Percentiles rank a stretch among this genome's conserved stretches.
These are phyloP conservation scores for Colletotrichum sp. DNA, from an alignment of 2,329 filamentous ascomycete genomes.

Conservation along the genomic window DNA sequence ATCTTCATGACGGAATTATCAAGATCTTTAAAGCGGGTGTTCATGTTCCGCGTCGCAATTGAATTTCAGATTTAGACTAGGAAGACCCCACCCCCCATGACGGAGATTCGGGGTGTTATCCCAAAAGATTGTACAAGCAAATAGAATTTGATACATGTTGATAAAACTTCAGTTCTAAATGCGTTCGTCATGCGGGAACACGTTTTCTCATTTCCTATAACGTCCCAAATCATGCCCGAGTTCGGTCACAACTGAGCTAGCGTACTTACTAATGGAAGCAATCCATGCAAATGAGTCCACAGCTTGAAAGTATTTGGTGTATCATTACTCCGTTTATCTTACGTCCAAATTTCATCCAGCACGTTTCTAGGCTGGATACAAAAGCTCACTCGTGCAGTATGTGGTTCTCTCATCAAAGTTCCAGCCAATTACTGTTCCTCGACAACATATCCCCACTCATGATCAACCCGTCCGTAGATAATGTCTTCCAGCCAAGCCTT, in stretches of 20 bases:
- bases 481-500: constrained; percentile 74
- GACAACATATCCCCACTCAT: constrained; percentile 73
- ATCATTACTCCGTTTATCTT: neutral
- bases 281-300: neutral
- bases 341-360: neutral
- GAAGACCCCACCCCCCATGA: too few species aligned
- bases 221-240: neutral
- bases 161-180: too few species aligned
- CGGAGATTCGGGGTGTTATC: too few species aligned
- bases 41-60: rapidly evolving
- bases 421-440: constrained; percentile 50
- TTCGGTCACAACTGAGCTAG: rapidly evolving
- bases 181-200: too few species aligned
- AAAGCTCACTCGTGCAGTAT: neutral
- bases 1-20: rapidly evolving
- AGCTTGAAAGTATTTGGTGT: neutral
- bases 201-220: too few species aligned
- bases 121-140: too few species aligned
- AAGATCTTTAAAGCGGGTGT: rapidly evolving
- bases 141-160: too few species aligned
- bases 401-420: neutral
- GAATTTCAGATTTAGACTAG: too few species aligned
- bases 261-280: neutral
- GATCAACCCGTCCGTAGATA: constrained; percentile 73
- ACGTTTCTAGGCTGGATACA: neutral